Evolutionary conservation across 2,329 filamentous ascomycete genomes (phyloP), one percentile per base, ranked within the genome.

Genomic region (Talaromyces islandicus): DNA sequence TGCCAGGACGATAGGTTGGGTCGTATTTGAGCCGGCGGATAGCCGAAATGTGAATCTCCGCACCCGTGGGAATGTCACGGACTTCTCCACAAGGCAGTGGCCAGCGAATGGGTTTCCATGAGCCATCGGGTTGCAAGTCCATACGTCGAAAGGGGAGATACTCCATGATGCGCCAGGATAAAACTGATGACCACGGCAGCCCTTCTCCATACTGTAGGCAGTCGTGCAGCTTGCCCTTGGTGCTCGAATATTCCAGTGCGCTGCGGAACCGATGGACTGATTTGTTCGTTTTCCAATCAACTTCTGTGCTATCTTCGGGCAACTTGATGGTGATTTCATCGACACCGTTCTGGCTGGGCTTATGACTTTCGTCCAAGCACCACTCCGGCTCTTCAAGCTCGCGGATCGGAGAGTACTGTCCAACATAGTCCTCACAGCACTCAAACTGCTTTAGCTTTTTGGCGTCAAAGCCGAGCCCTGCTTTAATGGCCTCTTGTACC

Each of bases 81-180:
- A 88, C 85, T 73, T 93, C 90, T 10, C 90, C 91, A 30, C 86
- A 84, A 0, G 90, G 90, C 2, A 93, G 76, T 0, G 90, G 90
- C 88, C 90, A 93, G 9, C 86, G 81, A 65, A 94, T 93, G 0
- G 89, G 87, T 71, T 85, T 87, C 90, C 91, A 94, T 0, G 84
- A 85, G 0, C 89, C 89, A 63, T 92, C 88, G 0, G 78, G 62
- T 63, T 86, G 85, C 7, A 93, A 76, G 66, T 93, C 90, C 88
- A 94, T 92, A 25, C 90, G 81, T 1, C 88, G 83, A 75, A 93
- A 92, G 0, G 90, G 90, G 25, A 93, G 77, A 70, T 88, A 92
- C 68, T 93, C 90, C 89, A 93, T 90, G 24, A 90, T 71, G 38
- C 86, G 88, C 90, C 90, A 93, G 2, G 81, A 82, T 0, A 88